Percentiles rank a stretch among this genome's conserved stretches.
Conservation (phyloP, 2,329 filamentous ascomycete species). For the Scopulariopsis brevicaulis region DNA sequence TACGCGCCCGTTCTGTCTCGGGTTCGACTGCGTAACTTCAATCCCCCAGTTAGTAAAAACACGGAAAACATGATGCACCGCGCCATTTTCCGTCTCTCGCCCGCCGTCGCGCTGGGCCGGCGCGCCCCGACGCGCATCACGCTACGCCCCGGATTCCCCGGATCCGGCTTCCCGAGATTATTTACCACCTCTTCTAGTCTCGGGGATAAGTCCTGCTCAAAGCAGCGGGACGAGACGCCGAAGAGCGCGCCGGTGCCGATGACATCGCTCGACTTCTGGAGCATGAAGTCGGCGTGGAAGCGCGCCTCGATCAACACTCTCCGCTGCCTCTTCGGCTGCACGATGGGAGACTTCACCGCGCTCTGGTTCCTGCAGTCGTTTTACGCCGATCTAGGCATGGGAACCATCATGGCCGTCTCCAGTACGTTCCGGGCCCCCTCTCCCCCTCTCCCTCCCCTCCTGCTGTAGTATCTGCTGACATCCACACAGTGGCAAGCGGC, state of each 20-base stretch:
- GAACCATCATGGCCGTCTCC: constrained; percentile 36
- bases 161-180: not conserved
- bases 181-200: not conserved
- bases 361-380: constrained; percentile 42
- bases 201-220: not conserved
- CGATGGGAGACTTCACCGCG: constrained; percentile 40
- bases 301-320: constrained; percentile 42
- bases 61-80: not conserved
- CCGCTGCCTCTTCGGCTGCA: constrained; percentile 43
- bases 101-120: constrained; percentile 12
- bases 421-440: constrained; percentile 21
- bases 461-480: not conserved
- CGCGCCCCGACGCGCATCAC: not conserved
- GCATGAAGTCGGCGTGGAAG: constrained; percentile 25
- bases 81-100: constrained; percentile 14
- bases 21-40: not conserved
- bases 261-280: constrained; percentile 18
- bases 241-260: not conserved
- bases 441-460: not conserved
- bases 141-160: not conserved
- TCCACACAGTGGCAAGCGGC: constrained; percentile 33
- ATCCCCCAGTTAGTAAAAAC: not conserved
- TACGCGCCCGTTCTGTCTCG: no score
- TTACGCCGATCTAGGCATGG: constrained; percentile 32
- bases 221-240: not conserved